A percentile compares a stretch with the other conserved stretches of the same genome.
These are phyloP conservation scores for Cryphonectria japonica DNA, from an alignment of 2,329 filamentous ascomycete genomes.

Conservation along the genomic window DNA sequence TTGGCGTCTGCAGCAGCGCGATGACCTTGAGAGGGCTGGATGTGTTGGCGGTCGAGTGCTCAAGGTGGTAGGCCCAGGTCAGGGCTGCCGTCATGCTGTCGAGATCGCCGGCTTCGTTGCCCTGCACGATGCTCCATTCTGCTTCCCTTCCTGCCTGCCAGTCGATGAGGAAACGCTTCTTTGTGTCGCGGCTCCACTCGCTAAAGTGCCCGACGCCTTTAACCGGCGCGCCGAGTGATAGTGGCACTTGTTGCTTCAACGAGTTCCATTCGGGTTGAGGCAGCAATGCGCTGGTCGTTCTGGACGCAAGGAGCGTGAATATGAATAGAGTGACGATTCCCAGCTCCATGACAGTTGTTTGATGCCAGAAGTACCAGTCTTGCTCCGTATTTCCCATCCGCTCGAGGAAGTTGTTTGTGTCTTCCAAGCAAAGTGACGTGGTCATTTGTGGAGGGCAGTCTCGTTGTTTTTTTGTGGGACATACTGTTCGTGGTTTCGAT, in stretches of 20 bases:
- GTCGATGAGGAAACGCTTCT: conserved; percentile 50
- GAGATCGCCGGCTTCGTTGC: conserved; percentile 50
- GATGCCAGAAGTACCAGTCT: neutral
- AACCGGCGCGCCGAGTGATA: conserved; percentile 16
- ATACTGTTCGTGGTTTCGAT: neutral
- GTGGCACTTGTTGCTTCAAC: neutral
- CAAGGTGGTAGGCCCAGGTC: conserved; percentile 52
- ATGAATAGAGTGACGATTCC: neutral
- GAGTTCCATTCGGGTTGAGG: neutral
- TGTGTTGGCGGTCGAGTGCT: conserved; percentile 47
- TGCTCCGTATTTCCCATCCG: too few relatives aligned
- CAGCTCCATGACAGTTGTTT: neutral
- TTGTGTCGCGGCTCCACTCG: conserved; percentile 51
- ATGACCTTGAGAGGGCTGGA: conserved; percentile 49
- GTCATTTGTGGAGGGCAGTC: neutral
- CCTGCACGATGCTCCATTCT: conserved; percentile 50
- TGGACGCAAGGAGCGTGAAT: neutral
- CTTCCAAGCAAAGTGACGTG: neutral
- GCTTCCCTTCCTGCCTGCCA: conserved; percentile 47
- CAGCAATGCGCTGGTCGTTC: neutral
- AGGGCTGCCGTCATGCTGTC: conserved; percentile 49
- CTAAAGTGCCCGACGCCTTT: conserved; percentile 51
- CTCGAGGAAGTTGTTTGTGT: neutral
- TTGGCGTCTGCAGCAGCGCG: conserved; percentile 49
- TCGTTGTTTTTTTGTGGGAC: neutral